phyloP scores from a whole-genome alignment of 2,329 filamentous ascomycete species.

The Pyrenophora tritici-repentis region DNA sequence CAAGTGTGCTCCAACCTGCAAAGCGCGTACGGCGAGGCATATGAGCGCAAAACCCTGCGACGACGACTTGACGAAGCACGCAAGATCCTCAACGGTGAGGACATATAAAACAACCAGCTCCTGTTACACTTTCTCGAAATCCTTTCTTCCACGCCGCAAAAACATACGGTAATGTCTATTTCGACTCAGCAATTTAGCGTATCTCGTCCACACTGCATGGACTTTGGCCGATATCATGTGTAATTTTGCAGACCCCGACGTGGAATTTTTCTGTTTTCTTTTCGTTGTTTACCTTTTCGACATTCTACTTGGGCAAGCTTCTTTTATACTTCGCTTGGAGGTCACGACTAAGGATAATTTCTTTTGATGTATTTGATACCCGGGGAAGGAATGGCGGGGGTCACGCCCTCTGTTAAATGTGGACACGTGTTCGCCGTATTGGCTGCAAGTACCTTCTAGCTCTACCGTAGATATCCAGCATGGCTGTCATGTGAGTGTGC shows the following conservation, averaged over 20 bases:
- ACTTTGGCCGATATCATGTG: constrained; percentile 9
- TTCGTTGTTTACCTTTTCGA: not conserved
- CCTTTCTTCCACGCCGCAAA: not conserved
- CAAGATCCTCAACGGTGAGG: constrained; percentile 71
- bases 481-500: constrained; percentile 4
- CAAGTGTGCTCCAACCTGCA: constrained; percentile 59
- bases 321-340: constrained; percentile 10
- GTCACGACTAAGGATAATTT: constrained; percentile 17
- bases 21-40: constrained; percentile 52
- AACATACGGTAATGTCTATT: constrained; percentile 39
- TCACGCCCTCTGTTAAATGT: constrained; percentile 24
- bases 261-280: not conserved
- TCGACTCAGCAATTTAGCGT: constrained; percentile 32
- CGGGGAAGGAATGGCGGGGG: constrained; percentile 25
- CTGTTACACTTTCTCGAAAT: constrained; percentile 19
- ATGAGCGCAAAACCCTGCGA: constrained; percentile 68
- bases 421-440: constrained; percentile 10
- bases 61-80: constrained; percentile 76
- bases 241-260: constrained; percentile 2
- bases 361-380: constrained; percentile 39
- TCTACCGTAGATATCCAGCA: constrained; percentile 1
- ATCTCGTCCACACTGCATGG: constrained; percentile 11
- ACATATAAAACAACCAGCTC: constrained; percentile 44
- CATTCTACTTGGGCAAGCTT: not conserved
- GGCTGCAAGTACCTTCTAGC: constrained; percentile 10